Evolutionary conservation across 2,329 filamentous ascomycete species (phyloP).

Genomic region (Pleurostoma richardsiae): DNA sequence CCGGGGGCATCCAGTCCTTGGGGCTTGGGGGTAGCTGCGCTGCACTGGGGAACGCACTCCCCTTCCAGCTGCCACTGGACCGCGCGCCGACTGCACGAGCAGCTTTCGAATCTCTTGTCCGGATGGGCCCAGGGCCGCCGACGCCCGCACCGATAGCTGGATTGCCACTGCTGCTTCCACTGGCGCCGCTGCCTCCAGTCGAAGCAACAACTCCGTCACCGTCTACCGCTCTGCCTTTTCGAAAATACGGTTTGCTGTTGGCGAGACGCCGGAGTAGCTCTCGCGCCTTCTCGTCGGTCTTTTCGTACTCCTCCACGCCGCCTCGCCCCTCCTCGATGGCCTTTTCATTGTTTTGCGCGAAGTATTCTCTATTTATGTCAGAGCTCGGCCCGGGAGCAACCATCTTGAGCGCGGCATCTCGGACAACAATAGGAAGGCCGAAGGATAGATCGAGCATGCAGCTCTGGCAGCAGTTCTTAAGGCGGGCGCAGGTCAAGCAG

Average conservation of each 20-base stretch:
- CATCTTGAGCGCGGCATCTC: slow-evolving; percentile 97
- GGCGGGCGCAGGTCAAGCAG: slow-evolving; percentile 89
- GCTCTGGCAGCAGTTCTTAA: slow-evolving; percentile 98
- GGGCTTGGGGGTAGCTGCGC: slow-evolving; percentile 74
- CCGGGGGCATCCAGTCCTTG: slow-evolving; percentile 80
- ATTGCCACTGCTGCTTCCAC: slow-evolving; percentile 36
- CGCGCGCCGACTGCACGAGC: slow-evolving; percentile 44
- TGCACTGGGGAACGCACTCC: slow-evolving; percentile 60
- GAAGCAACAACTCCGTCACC: slow-evolving; percentile 39
- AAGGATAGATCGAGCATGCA: slow-evolving; percentile 98
- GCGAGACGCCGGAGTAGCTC: slow-evolving; percentile 82
- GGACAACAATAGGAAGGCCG: slow-evolving; percentile 87
- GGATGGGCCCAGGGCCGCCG: slow-evolving; percentile 69
- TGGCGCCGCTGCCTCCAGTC: slow-evolving; percentile 28
- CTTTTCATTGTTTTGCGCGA: slow-evolving; percentile 93
- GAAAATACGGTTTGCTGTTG: slow-evolving; percentile 91
- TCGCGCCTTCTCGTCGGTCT: slow-evolving; percentile 93
- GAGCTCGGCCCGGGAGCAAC: slow-evolving; percentile 89
- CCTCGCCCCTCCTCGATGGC: slow-evolving; percentile 89
- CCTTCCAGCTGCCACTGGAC: slow-evolving; percentile 36
- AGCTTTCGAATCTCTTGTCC: slow-evolving; percentile 63
- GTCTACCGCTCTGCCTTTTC: slow-evolving; percentile 75
- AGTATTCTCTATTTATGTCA: slow-evolving; percentile 94
- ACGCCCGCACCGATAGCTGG: slow-evolving; percentile 48
- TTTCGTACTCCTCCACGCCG: slow-evolving; percentile 85